phyloP scores from a whole-genome alignment of 495 filamentous ascomycete species.

The Penicillium desertorum region DNA sequence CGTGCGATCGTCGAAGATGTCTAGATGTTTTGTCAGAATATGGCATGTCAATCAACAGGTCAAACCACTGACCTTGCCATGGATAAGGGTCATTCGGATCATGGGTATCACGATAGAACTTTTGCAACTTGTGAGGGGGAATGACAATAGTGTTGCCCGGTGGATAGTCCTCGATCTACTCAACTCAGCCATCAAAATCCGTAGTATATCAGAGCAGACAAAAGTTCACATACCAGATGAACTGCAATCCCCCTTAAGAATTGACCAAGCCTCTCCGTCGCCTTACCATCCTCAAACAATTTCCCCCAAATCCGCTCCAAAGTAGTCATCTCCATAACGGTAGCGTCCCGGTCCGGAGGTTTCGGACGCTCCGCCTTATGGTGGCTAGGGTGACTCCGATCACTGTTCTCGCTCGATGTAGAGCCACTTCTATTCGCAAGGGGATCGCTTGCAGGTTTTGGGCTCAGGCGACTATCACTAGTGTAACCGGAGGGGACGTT shows the following conservation, averaged over 20 bases:
- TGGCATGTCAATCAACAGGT: neutral
- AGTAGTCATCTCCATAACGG: slow-evolving; percentile 55
- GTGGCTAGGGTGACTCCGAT: slow-evolving; percentile 16
- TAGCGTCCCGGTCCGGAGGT: slow-evolving; percentile 43
- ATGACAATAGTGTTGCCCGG: slow-evolving; percentile 77
- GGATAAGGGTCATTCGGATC: slow-evolving; percentile 64
- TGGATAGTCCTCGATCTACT: slow-evolving; percentile 72
- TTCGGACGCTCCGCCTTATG: slow-evolving; percentile 42
- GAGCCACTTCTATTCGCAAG: slow-evolving; percentile 28
- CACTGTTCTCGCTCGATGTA: slow-evolving; percentile 40
- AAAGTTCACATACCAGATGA: slow-evolving; percentile 62
- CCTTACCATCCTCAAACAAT: slow-evolving; percentile 68
- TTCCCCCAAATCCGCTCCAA: slow-evolving; percentile 73
- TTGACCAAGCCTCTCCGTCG: slow-evolving; percentile 66
- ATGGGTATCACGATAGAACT: slow-evolving; percentile 69
- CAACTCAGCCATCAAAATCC: slow-evolving; percentile 23
- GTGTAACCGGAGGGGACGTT: slow-evolving; percentile 33
- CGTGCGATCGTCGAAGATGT: slow-evolving; percentile 54
- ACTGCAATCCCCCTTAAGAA: slow-evolving; percentile 76
- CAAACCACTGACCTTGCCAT: slow-evolving; percentile 54
- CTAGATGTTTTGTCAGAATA: slow-evolving; percentile 28
- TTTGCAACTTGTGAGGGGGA: slow-evolving; percentile 73
- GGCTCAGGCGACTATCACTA: slow-evolving; percentile 27
- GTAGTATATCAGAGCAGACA: neutral
- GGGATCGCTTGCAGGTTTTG: slow-evolving; percentile 25